Evolutionary conservation across 2,329 filamentous ascomycete species (phyloP).

Genomic region (Pseudocercospora vitis): DNA sequence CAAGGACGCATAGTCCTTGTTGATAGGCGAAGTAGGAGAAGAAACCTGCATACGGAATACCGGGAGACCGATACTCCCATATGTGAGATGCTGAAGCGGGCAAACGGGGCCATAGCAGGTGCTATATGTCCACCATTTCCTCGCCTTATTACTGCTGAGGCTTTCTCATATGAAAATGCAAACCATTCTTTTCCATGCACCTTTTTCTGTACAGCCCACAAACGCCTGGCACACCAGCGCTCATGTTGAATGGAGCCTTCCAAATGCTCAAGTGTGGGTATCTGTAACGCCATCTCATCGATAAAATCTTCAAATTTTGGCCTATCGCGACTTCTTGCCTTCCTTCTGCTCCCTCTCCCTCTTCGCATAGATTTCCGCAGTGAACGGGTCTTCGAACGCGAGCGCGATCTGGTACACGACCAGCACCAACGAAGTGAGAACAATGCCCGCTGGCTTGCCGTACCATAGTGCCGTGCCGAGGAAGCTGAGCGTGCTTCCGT

Average conservation of each 20-base stretch:
- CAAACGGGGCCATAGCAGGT: too few relatives aligned
- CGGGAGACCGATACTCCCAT: too few relatives aligned
- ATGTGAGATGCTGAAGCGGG: too few relatives aligned
- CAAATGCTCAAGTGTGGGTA: slow-evolving; percentile 23
- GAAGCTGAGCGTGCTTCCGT: slow-evolving; percentile 90
- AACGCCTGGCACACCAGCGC: slow-evolving; percentile 20
- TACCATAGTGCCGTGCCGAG: slow-evolving; percentile 80
- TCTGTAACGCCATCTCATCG: slow-evolving; percentile 20
- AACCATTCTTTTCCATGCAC: neutral
- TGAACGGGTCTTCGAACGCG: slow-evolving; percentile 91
- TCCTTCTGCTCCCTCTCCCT: slow-evolving; percentile 57
- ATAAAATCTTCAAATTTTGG: neutral
- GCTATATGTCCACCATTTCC: too few relatives aligned
- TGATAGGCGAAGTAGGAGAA: too few relatives aligned
- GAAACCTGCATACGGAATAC: too few relatives aligned
- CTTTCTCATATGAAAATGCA: too few relatives aligned
- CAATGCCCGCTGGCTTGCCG: slow-evolving; percentile 81
- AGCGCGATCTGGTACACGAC: slow-evolving; percentile 78
- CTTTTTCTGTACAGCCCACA: slow-evolving; percentile 4
- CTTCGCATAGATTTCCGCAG: slow-evolving; percentile 87
- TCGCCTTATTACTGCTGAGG: too few relatives aligned
- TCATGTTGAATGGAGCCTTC: slow-evolving; percentile 37
- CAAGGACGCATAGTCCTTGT: too few relatives aligned
- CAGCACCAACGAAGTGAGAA: slow-evolving; percentile 73
- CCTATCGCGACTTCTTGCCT: slow-evolving; percentile 26